Evolutionary conservation across 2,329 filamentous ascomycete species (phyloP), one percentile per base, ranked within the genome.

Genomic region (Zarea fungicola): DNA sequence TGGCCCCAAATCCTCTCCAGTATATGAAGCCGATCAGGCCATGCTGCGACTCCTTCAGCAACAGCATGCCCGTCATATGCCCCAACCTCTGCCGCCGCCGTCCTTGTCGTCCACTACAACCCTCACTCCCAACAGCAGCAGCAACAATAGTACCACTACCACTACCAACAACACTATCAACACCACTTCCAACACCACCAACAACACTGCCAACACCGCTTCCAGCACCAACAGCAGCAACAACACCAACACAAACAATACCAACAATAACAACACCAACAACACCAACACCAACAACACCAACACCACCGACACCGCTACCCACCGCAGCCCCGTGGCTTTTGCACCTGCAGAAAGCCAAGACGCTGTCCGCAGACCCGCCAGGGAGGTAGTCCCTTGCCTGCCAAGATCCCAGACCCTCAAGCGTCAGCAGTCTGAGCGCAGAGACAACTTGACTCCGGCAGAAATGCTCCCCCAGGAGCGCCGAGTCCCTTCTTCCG

Each of bases 361-460:
- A 36, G 29, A 35, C 10, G 8, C 18, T 18, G 8, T 23, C 23
- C 44, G 60, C 59, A 43, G 67, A 67, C 36, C 52, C 55, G 25
- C 52, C 58, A 45, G 65, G 59, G 51, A 77, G 60, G 87, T 89
- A n/a, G 81, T 91, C 14, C 85, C 89, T 16, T 85, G 85, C 14
- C 70, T 96, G 31, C 88, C 89, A 32, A 80, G 89, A 42, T 74
- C 83, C 5, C 81, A 85, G 58, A 95, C 89, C 0, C 90, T 95
- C 68, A 86, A 84, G 66, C 81, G 90, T 58, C 89, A 92, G 65
- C 80, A 87, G 62, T 92, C 89, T 23, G 91, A 96, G 67, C 78
- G 80, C 54, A 79, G 89, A 57, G 81, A 87, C 57, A 84, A 83
- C 59, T 74, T 95, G 47, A 74, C 85, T 51, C 83, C 87, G 37